These are phyloP conservation scores for Asterochloris sp. DNA, from an alignment of 139 green algal species.

Conservation along the genomic window DNA sequence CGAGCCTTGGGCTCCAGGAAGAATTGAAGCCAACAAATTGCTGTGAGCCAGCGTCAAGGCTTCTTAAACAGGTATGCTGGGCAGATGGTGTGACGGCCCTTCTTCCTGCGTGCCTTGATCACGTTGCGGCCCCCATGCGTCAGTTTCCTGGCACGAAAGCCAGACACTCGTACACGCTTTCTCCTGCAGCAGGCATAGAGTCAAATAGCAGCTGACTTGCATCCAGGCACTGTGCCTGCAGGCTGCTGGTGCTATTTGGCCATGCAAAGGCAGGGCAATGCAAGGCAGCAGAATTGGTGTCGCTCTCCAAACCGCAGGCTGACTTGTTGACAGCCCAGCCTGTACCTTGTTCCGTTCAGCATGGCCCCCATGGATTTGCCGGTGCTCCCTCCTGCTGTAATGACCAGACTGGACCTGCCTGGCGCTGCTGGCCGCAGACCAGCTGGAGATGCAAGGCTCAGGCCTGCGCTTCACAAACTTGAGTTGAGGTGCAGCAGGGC, in stretches of 20 bases:
- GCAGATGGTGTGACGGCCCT: conserved; percentile 10
- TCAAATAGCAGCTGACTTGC: neutral
- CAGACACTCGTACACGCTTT: conserved; percentile 5
- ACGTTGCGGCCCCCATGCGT: conserved; percentile 1
- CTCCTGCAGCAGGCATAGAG: neutral
- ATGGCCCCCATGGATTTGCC: too few relatives aligned
- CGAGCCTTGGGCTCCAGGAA: too few relatives aligned
- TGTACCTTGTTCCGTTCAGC: neutral
- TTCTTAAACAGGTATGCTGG: conserved; percentile 15
- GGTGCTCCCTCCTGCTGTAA: too few relatives aligned
- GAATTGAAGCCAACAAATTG: too few relatives aligned
- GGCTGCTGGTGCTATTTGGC: neutral
- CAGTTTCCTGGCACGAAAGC: conserved; percentile 17
- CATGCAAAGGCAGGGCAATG: neutral
- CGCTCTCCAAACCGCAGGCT: neutral
- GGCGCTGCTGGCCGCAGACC: too few relatives aligned
- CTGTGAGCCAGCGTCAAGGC: neutral
- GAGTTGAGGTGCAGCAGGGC: neutral
- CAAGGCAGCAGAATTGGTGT: neutral
- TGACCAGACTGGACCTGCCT: too few relatives aligned
- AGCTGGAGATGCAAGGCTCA: too few relatives aligned
- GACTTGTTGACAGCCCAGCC: neutral
- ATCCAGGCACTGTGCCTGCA: neutral
- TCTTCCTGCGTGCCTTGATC: conserved; percentile 17
- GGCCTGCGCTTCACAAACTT: neutral